Percentiles rank a stretch among this genome's conserved stretches.
Conservation (phyloP, 306 rosid genomes). For the Lathyrus sativus region DNA sequence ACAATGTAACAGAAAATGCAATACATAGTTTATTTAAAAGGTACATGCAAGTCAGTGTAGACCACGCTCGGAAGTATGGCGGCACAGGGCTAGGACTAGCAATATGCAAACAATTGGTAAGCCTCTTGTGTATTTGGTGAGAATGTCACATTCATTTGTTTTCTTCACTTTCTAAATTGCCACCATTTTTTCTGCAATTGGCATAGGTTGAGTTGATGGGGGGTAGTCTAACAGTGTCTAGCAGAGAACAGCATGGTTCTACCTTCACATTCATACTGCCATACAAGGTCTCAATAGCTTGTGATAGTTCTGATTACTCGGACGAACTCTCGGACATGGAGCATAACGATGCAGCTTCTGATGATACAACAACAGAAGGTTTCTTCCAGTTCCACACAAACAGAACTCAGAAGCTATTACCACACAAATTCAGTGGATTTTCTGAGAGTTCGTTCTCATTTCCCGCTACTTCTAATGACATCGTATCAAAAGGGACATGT, state of each 20-base stretch:
- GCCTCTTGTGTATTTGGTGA: background rate
- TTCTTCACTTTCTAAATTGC: too few species aligned
- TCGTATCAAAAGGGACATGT: conserved; percentile 40
- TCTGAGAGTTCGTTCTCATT: conserved; percentile 44
- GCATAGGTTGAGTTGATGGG: conserved; percentile 95
- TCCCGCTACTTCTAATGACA: conserved; percentile 34
- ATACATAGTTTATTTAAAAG: conserved; percentile 74
- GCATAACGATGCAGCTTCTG: conserved; percentile 43
- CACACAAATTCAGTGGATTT: conserved; percentile 59
- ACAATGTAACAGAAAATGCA: conserved; percentile 68
- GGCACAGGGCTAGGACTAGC: conserved; percentile 97
- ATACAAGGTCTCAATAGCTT: conserved; percentile 66
- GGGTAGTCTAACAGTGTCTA: conserved; percentile 76
- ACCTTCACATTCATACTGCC: conserved; percentile 89
- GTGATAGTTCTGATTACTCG: conserved; percentile 65
- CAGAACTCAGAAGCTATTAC: conserved; percentile 55
- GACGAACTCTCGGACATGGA: conserved; percentile 73
- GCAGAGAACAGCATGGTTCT: conserved; percentile 78
- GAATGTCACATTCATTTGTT: too few species aligned
- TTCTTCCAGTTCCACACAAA: conserved; percentile 78
- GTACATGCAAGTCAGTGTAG: conserved; percentile 98
- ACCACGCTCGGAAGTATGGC: conserved; percentile 93
- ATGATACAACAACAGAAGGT: conserved; percentile 58
- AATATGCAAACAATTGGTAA: conserved; percentile 97
- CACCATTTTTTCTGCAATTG: background rate